These are phyloP conservation scores for Neurospora sp. DNA, from an alignment of 495 filamentous ascomycete species.

Conservation along the genomic window DNA sequence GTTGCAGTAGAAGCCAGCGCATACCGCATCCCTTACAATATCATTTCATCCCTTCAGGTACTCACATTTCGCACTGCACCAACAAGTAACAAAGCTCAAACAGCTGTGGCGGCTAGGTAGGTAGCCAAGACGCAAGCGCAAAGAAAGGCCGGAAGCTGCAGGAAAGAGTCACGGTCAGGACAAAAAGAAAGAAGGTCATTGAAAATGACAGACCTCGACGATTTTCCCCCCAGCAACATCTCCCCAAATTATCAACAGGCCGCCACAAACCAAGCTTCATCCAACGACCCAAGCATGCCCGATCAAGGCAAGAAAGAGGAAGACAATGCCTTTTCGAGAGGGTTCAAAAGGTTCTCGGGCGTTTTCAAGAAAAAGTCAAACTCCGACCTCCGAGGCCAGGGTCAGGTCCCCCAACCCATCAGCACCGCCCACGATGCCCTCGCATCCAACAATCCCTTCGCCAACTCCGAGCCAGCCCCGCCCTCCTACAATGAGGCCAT, in stretches of 20 bases:
- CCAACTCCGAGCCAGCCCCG: constrained; percentile 3
- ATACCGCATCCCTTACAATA: neutral
- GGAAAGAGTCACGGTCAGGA: neutral
- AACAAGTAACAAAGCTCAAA: neutral
- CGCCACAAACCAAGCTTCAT: neutral
- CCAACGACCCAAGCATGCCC: neutral
- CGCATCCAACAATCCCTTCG: neutral
- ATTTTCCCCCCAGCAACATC: neutral
- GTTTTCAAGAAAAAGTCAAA: neutral
- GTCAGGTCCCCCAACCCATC: neutral
- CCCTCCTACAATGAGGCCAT: constrained; percentile 12
- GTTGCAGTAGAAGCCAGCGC: neutral
- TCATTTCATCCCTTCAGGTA: neutral
- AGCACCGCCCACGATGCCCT: neutral
- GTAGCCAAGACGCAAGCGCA: neutral
- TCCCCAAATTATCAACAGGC: neutral
- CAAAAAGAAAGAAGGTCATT: neutral
- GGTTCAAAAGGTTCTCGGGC: neutral
- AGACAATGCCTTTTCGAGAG: neutral
- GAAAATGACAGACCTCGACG: neutral
- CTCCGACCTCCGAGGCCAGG: neutral
- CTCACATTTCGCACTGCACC: neutral
- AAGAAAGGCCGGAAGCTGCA: neutral
- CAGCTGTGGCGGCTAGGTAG: neutral
- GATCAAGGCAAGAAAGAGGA: neutral